Evolutionary conservation across 495 filamentous ascomycete genomes (phyloP), one percentile per base, ranked within the genome.

Genomic region (Physcia stellaris): DNA sequence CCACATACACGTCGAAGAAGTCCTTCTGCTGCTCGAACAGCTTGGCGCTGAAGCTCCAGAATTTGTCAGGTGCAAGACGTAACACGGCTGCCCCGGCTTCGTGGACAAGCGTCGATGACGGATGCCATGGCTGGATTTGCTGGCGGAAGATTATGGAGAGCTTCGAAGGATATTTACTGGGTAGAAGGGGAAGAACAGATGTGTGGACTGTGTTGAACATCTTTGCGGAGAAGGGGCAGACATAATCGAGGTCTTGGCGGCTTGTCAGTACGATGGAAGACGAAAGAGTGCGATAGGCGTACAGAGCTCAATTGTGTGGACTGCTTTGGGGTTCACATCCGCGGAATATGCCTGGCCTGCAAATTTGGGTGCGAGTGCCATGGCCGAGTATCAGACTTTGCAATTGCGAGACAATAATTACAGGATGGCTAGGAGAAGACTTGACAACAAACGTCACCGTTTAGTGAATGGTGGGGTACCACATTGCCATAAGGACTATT

Each of bases 71-170:
- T 2, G 76, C 56, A 1, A 83, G 46, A 18, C 63, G 69, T 30
- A 83, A 64, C 5, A 94, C 80, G 6, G 86, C 87, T 7, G 80
- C 66, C 6, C 64, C 87, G 27, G 88, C 84, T 67, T 95, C 88
- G 59, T 96, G 88, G 18, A 70, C 68, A 12, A 94, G 73, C 0
- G 86, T 94, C 16, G 79, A 85, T 32, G 80, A 83, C 10, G 88
- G 88, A 57, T 96, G 86, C 87, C 88, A 96, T 11, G 88, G 88
- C 56, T 96, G 87, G 47, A 94, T 75, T 52, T 94, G 87, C 48
- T 87, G 85, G 17, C 86, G 80, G 63, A 94, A 79, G 37, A 95
- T 71, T 37, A 88, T 62, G 42, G 78, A 73, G 2, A 88, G 59
- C 40, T 63, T 68, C 17, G 48, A 32, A n/a, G 67, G 51, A 49